Base-by-base conservation (phyloP, 345 rosid genomes). In the Lepidium africanum region DNA sequence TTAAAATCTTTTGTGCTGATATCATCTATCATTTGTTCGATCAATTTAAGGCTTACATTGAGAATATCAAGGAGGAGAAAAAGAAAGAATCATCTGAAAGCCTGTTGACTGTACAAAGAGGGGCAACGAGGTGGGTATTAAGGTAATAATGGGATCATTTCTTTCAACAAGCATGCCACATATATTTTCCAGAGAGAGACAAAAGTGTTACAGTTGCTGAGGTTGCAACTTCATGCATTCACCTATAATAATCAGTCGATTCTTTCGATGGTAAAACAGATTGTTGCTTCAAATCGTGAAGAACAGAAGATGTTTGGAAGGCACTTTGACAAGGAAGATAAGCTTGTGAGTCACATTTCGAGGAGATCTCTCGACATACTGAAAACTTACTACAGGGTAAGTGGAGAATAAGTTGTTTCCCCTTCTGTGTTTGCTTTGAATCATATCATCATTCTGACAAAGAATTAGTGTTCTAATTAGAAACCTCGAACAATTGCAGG, bases 1-100 rank as follows among this genome's bases (percentile, higher is more conserved):
- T 94, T 61, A 94, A 83, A 67, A 91, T 94, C 69, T 94, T 94
- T 80, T 83, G 80, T n/a, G 96, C 99, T 12, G 99, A 94, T 75
- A 91, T 94, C 59, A 94, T 94, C 54, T 94, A 91, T 75, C 99
- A 94, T 80, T 78, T 91, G 32, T 87, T 91, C 72, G 96, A 94
- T 71, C 97, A 83, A 65, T 94, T 91, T 60, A 87, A 86, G 74
- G 97, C 91, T 8, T 94, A 88, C 74, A 87, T 88, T 50, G 87
- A 82, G 67, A 83, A 78, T 55, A 81, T 90, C 70, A 92, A 85
- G 78, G 98, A 92, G 77, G 98, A 86, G 78, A 90, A 86, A 81
- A 87, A 81, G 87, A 87, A 63, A 76, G 96, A 87, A 82, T 86
- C 93, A 49, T 96, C 92, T 0, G 91, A 84, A 92, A 72, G 98